Evolutionary conservation across 1,284 basidiomycete genomes (phyloP).

Genomic region (Tylopilus sp.): DNA sequence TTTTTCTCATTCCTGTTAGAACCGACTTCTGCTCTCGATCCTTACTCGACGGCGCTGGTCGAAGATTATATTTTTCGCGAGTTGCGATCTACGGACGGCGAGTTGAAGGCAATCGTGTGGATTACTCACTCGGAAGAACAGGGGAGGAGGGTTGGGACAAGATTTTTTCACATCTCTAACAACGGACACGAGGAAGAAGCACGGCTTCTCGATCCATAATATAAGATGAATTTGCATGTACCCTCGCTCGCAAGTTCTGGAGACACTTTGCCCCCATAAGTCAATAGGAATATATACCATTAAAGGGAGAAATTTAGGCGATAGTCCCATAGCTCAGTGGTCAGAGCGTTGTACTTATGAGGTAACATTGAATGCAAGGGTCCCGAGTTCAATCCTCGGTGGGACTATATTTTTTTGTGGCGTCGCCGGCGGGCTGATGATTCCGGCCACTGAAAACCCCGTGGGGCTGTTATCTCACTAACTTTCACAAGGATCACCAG

Average conservation of each 20-base stretch:
- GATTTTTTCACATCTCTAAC: slow-evolving; percentile 54
- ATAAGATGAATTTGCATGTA: slow-evolving; percentile 5
- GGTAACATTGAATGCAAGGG: slow-evolving; percentile 38
- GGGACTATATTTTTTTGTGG: slow-evolving; percentile 36
- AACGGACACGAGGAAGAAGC: slow-evolving; percentile 48
- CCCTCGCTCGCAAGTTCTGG: too few species aligned
- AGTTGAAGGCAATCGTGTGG: slow-evolving; percentile 77
- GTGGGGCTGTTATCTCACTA: too few species aligned
- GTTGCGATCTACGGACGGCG: slow-evolving; percentile 44
- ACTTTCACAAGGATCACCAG: neutral
- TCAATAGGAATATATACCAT: neutral
- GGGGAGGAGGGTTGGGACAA: slow-evolving; percentile 66
- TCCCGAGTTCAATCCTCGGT: slow-evolving; percentile 40
- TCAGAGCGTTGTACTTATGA: slow-evolving; percentile 39
- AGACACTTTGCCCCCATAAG: too few species aligned
- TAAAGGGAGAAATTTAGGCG: neutral
- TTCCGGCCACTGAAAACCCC: neutral
- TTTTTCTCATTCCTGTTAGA: slow-evolving; percentile 45
- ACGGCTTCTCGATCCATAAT: slow-evolving; percentile 25
- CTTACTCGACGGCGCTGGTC: slow-evolving; percentile 58
- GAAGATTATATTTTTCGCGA: slow-evolving; percentile 59
- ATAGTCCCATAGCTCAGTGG: slow-evolving; percentile 40
- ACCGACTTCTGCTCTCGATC: slow-evolving; percentile 83
- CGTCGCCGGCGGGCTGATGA: too few species aligned
- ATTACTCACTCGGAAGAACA: slow-evolving; percentile 85